phyloP scores from a whole-genome alignment of 306 rosid genomes.

The Crotalaria pallida region DNA sequence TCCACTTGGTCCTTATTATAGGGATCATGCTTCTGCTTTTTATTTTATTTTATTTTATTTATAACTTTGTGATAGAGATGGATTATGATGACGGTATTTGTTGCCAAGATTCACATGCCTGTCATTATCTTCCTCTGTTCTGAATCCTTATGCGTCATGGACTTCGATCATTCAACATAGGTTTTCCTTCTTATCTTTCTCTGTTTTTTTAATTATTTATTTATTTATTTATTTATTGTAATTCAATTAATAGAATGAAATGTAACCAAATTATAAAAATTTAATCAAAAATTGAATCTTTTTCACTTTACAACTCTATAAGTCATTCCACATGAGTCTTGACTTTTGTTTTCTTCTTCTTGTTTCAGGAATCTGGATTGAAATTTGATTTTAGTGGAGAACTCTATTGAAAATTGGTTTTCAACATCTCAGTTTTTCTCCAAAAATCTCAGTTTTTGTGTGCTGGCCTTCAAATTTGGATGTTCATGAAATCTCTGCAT shows the following conservation, averaged over 20 bases:
- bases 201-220: neutral
- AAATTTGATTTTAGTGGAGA: constrained; percentile 1
- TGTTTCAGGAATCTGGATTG: neutral
- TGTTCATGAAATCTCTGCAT: neutral
- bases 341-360: neutral
- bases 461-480: neutral
- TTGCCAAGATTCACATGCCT: neutral
- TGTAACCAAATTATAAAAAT: neutral
- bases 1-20: neutral
- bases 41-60: neutral
- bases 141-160: neutral
- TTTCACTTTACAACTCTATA: neutral
- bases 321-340: neutral
- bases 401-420: neutral
- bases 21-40: neutral
- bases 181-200: neutral
- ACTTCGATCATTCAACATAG: neutral
- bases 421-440: neutral
- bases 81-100: neutral
- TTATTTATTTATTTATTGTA: neutral
- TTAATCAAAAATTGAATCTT: neutral
- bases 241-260: neutral
- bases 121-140: neutral
- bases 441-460: constrained; percentile 1
- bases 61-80: neutral